Conservation (phyloP, 2,329 filamentous ascomycete genomes). For the Fusarium sp. region DNA sequence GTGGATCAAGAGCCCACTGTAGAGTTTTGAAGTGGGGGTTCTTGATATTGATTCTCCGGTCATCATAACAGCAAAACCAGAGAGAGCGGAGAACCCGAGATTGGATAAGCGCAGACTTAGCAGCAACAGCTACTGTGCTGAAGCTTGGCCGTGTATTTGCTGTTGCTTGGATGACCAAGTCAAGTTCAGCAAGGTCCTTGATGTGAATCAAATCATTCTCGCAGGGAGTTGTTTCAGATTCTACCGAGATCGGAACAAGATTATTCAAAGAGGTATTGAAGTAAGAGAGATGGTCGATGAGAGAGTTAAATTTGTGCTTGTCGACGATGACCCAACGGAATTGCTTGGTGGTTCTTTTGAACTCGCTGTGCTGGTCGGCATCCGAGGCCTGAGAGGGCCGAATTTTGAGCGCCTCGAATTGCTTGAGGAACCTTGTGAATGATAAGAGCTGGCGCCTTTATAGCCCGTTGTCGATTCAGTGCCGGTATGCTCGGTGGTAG, state of each 20-base stretch:
- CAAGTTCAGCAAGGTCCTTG: background rate
- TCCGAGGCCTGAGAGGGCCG: accelerated
- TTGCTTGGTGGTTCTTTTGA: accelerated
- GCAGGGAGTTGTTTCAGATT: accelerated
- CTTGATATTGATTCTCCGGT: background rate
- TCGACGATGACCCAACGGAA: background rate
- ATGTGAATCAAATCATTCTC: background rate
- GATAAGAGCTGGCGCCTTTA: background rate
- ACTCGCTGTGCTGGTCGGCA: background rate
- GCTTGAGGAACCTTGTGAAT: accelerated
- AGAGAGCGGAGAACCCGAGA: background rate
- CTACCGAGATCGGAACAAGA: background rate
- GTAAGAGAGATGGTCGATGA: background rate
- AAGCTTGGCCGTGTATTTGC: background rate
- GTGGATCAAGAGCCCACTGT: background rate
- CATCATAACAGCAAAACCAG: background rate
- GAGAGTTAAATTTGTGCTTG: background rate
- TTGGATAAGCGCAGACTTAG: accelerated
- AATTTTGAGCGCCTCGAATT: background rate
- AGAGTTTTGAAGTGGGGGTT: background rate
- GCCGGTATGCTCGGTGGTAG: background rate
- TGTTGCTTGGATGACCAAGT: background rate
- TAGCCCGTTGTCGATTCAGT: background rate
- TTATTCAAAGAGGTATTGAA: background rate
- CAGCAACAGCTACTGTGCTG: background rate